phyloP scores from a whole-genome alignment of 140 eudicot species.

The Oenanthe javanica region DNA sequence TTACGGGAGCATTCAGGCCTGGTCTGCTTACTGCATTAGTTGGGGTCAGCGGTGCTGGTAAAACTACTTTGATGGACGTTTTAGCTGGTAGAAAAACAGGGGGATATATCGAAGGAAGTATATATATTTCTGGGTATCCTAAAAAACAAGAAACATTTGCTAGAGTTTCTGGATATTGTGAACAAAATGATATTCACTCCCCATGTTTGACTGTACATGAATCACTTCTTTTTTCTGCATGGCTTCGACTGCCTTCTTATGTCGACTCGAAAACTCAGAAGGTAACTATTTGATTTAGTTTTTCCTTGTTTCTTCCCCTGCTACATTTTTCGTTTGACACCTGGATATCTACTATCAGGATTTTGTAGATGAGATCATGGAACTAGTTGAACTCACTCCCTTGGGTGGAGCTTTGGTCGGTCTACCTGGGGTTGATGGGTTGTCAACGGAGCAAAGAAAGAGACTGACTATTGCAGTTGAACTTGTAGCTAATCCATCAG shows the following conservation, averaged over 20 bases:
- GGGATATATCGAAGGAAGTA: constrained; percentile 58
- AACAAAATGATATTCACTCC: constrained; percentile 82
- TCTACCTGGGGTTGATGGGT: constrained; percentile 76
- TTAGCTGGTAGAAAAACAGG: constrained; percentile 93
- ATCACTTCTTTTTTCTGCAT: constrained; percentile 75
- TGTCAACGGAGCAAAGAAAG: constrained; percentile 84
- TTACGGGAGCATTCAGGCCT: constrained; percentile 80
- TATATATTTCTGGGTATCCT: constrained; percentile 67
- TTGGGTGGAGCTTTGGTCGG: constrained; percentile 67
- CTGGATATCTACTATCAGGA: constrained; percentile 33
- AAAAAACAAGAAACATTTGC: constrained; percentile 91
- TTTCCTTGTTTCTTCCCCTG: background rate
- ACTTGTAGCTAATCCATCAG: constrained; percentile 88
- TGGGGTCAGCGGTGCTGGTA: constrained; percentile 94
- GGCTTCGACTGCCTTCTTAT: constrained; percentile 78
- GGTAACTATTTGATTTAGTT: constrained; percentile 23
- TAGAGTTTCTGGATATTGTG: constrained; percentile 84
- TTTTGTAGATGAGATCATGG: constrained; percentile 78
- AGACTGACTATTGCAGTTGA: constrained; percentile 88
- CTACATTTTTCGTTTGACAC: background rate
- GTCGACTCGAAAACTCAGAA: constrained; percentile 42
- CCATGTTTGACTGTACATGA: constrained; percentile 78
- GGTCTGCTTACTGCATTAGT: constrained; percentile 86
- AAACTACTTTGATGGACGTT: constrained; percentile 94
- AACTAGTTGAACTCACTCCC: constrained; percentile 73